Evolutionary conservation across 768 basidiomycete species (phyloP).

Genomic region (Naganishia friedmannii): DNA sequence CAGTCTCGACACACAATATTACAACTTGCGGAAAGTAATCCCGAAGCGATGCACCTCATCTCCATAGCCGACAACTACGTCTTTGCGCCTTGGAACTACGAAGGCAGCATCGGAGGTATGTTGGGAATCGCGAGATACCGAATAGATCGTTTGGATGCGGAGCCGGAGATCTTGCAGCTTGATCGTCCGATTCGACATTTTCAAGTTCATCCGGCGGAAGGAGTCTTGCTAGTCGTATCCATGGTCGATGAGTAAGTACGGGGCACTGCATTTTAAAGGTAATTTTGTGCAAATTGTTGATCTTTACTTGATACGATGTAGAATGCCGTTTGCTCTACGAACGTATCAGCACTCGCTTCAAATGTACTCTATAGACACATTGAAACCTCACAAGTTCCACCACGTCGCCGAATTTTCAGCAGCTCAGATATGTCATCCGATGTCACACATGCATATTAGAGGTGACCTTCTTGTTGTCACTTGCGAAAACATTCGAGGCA

Average conservation of each 20-base stretch:
- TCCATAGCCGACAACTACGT: slow-evolving; percentile 4
- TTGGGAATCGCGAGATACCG: slow-evolving; percentile 13
- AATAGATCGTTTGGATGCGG: neutral
- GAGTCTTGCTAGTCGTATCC: neutral
- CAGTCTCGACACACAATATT: neutral
- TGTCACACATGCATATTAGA: slow-evolving; percentile 8
- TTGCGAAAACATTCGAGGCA: neutral
- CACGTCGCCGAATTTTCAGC: slow-evolving; percentile 8
- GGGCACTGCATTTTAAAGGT: neutral
- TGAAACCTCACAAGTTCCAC: neutral
- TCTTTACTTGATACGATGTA: neutral
- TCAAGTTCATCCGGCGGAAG: slow-evolving; percentile 11
- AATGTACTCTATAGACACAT: neutral
- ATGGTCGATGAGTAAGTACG: slow-evolving; percentile 2
- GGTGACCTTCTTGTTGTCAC: neutral
- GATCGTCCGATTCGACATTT: slow-evolving; percentile 3
- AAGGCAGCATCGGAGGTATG: slow-evolving; percentile 9
- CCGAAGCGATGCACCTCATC: slow-evolving; percentile 12
- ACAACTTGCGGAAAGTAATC: neutral
- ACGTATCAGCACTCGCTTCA: slow-evolving; percentile 2
- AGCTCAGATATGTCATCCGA: slow-evolving; percentile 4
- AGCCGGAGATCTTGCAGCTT: slow-evolving; percentile 3
- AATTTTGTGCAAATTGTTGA: neutral
- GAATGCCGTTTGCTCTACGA: slow-evolving; percentile 1
- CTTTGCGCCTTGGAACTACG: slow-evolving; percentile 19